A percentile compares a stretch with the other conserved stretches of the same genome.
These are phyloP conservation scores for Westerdykella aurantiaca DNA, from an alignment of 2,329 filamentous ascomycete genomes.

Conservation along the genomic window DNA sequence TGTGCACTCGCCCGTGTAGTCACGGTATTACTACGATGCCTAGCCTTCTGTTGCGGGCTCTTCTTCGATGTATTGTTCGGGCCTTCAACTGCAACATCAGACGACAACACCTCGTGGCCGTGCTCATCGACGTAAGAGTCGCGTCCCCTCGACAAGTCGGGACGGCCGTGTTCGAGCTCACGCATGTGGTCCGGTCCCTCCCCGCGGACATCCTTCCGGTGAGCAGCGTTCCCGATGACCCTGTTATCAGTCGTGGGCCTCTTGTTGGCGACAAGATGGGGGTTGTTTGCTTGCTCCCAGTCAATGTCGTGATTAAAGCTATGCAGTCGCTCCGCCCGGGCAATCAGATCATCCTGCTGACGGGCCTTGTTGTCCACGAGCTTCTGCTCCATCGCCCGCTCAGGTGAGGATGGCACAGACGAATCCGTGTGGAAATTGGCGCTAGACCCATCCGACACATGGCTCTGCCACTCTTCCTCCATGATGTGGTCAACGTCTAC, in stretches of 20 bases:
- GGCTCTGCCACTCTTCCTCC: slow-evolving; percentile 32
- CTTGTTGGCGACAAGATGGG: slow-evolving; percentile 51
- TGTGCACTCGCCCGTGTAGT: slow-evolving; percentile 24
- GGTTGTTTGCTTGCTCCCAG: slow-evolving; percentile 54
- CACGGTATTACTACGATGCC: slow-evolving; percentile 28
- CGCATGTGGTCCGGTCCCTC: slow-evolving; percentile 69
- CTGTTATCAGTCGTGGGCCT: slow-evolving; percentile 53
- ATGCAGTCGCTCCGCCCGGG: slow-evolving; percentile 50
- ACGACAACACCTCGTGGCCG: slow-evolving; percentile 64
- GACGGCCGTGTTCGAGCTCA: slow-evolving; percentile 44
- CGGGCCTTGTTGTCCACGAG: slow-evolving; percentile 37
- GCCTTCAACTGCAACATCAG: slow-evolving; percentile 58
- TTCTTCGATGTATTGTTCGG: slow-evolving; percentile 43
- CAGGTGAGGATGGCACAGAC: slow-evolving; percentile 29
- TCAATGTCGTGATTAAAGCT: slow-evolving; percentile 75
- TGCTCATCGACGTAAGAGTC: slow-evolving; percentile 65
- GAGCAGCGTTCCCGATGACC: slow-evolving; percentile 56
- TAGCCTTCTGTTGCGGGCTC: slow-evolving; percentile 28
- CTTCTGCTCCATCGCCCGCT: slow-evolving; percentile 36
- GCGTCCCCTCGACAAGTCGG: slow-evolving; percentile 57
- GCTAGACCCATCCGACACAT: slow-evolving; percentile 56
- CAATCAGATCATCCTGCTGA: slow-evolving; percentile 52
- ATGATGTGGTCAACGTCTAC: slow-evolving; percentile 82
- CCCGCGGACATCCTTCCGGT: slow-evolving; percentile 72
- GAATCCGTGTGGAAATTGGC: slow-evolving; percentile 49